phyloP scores from a whole-genome alignment of 495 filamentous ascomycete species.

The Talaromyces borbonicus region DNA sequence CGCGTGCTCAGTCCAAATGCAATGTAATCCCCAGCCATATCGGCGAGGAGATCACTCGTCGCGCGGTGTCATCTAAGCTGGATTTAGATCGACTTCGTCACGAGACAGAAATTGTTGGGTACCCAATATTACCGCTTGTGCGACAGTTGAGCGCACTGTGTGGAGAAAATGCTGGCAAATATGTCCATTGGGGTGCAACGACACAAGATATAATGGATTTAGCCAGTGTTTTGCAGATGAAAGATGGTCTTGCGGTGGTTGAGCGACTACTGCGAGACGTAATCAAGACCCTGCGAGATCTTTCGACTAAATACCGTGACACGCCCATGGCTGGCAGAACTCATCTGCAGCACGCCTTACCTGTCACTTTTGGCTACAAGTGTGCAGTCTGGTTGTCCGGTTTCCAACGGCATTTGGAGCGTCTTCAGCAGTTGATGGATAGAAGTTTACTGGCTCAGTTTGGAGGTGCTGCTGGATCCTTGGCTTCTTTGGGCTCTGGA shows the following conservation, averaged over 20 bases:
- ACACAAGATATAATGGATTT: slow-evolving; percentile 49
- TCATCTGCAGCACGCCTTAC: slow-evolving; percentile 42
- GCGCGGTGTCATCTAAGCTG: slow-evolving; percentile 19
- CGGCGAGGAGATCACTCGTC: slow-evolving; percentile 27
- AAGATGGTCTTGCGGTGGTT: slow-evolving; percentile 33
- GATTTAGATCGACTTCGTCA: slow-evolving; percentile 30
- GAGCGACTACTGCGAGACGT: slow-evolving; percentile 25
- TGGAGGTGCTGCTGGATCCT: slow-evolving; percentile 38
- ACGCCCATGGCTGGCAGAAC: slow-evolving; percentile 44
- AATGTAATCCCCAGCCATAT: slow-evolving; percentile 36
- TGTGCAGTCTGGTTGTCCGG: slow-evolving; percentile 35
- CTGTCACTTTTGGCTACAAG: slow-evolving; percentile 41
- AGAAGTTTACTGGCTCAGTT: slow-evolving; percentile 36
- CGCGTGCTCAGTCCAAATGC: slow-evolving; percentile 33
- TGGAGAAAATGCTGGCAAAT: slow-evolving; percentile 34
- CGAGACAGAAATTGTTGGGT: slow-evolving; percentile 45
- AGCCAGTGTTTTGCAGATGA: slow-evolving; percentile 40
- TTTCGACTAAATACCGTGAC: slow-evolving; percentile 32
- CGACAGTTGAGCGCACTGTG: slow-evolving; percentile 31
- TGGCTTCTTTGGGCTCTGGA: slow-evolving; percentile 29
- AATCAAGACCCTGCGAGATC: slow-evolving; percentile 21
- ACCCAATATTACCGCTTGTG: slow-evolving; percentile 42
- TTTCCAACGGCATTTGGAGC: slow-evolving; percentile 32
- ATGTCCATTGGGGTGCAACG: slow-evolving; percentile 46
- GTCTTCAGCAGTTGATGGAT: slow-evolving; percentile 26